phyloP scores from a whole-genome alignment of 2,329 filamentous ascomycete species.

The Alternaria atra region DNA sequence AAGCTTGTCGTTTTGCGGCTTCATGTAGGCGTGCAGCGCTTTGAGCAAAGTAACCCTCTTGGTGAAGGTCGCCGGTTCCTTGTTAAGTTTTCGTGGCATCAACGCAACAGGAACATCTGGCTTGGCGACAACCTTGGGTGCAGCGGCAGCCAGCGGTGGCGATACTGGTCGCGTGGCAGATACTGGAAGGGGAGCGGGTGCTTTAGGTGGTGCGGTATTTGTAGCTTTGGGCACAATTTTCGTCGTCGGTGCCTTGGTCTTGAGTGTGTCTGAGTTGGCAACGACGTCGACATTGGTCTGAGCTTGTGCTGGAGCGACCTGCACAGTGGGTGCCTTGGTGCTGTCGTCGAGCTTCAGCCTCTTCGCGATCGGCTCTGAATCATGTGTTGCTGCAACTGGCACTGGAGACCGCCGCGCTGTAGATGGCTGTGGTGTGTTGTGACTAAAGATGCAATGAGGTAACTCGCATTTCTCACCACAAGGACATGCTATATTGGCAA shows the following conservation, averaged over 20 bases:
- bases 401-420: conserved; percentile 4
- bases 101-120: conserved; percentile 61
- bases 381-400: conserved; percentile 4
- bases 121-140: conserved; percentile 20
- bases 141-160: conserved; percentile 36
- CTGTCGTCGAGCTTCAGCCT: conserved; percentile 42
- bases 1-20: conserved; percentile 72
- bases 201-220: conserved; percentile 6
- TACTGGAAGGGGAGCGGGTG: conserved; percentile 21
- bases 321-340: conserved; percentile 15
- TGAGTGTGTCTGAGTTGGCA: conserved; percentile 35
- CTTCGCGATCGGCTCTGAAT: conserved; percentile 34
- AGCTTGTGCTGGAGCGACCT: neutral
- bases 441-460: conserved; percentile 67
- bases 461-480: conserved; percentile 59
- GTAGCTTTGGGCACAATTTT: conserved; percentile 11
- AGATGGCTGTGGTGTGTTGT: conserved; percentile 48
- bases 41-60: conserved; percentile 58
- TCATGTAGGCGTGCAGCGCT: conserved; percentile 71
- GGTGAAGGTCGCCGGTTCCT: conserved; percentile 53
- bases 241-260: conserved; percentile 17
- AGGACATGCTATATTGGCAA: conserved; percentile 57
- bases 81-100: conserved; percentile 72
- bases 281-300: conserved; percentile 28
- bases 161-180: conserved; percentile 44